Evolutionary conservation across 306 rosid genomes (phyloP).

Genomic region (Trichosanthes truncata): DNA sequence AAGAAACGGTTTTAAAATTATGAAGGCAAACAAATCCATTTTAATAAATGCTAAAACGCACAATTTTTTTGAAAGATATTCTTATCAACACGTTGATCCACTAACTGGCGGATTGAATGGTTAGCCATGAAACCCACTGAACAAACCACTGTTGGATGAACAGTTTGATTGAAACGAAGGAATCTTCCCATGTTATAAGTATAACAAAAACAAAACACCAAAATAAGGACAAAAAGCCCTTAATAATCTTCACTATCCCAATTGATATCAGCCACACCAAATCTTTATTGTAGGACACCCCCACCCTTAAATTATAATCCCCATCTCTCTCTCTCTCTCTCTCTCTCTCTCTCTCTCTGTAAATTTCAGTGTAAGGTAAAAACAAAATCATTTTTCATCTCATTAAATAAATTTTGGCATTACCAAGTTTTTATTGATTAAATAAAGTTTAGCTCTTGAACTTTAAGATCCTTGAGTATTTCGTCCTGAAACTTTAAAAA

Average conservation of each 20-base stretch:
- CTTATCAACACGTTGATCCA: neutral
- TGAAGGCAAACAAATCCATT: neutral
- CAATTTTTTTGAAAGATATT: neutral
- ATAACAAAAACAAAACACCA: conserved; percentile 32
- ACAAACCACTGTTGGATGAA: conserved; percentile 24
- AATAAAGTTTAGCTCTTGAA: too few relatives aligned
- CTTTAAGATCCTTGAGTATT: too few relatives aligned
- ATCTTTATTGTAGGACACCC: conserved; percentile 5
- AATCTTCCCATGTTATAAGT: conserved; percentile 93
- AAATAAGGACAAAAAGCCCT: conserved; percentile 45
- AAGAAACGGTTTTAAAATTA: neutral
- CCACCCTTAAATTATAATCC: neutral
- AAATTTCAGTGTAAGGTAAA: neutral
- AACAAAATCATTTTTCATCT: too few relatives aligned
- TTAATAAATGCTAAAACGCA: neutral
- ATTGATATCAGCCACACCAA: conserved; percentile 9
- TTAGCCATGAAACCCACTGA: neutral
- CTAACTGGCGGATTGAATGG: neutral
- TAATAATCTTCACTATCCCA: neutral
- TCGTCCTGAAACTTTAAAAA: too few relatives aligned
- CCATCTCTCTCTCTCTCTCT: neutral
- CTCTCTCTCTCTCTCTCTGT: neutral
- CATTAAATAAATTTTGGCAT: neutral
- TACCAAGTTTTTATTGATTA: too few relatives aligned
- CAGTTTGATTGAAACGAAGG: conserved; percentile 38